A percentile compares a stretch with the other conserved stretches of the same genome.
Conservation (phyloP, 768 basidiomycete species). For the Tulasnella sp. region DNA sequence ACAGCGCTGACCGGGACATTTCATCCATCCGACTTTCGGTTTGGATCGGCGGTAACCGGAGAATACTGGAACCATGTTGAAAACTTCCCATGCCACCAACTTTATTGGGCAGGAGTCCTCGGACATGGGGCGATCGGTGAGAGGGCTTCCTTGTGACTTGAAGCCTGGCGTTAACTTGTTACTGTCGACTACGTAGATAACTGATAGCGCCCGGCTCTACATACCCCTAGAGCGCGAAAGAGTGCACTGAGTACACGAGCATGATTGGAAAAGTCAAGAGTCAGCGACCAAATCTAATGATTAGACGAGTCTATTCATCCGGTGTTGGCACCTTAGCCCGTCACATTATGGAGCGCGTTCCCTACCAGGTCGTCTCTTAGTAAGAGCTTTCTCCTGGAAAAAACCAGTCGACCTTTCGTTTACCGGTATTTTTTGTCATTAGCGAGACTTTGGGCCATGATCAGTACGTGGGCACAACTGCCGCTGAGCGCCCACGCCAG, state of each 20-base stretch:
- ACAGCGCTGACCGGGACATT: neutral
- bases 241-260: neutral
- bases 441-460: conserved; percentile 5
- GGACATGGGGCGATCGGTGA: conserved; percentile 7
- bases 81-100: conserved; percentile 17
- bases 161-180: neutral
- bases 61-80: conserved; percentile 26
- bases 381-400: too few species aligned
- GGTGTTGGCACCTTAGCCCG: neutral
- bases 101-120: neutral
- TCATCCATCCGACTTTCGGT: neutral
- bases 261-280: neutral
- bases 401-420: too few species aligned
- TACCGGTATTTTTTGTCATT: neutral
- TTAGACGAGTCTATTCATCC: neutral
- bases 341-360: neutral
- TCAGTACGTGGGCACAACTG: neutral
- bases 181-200: neutral
- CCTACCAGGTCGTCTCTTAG: neutral
- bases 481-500: neutral
- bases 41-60: conserved; percentile 12
- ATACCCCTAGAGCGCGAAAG: conserved; percentile 13
- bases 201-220: conserved; percentile 16
- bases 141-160: neutral
- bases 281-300: neutral